Percentiles rank a stretch among this genome's conserved stretches.
These are phyloP conservation scores for Dittrichia graveolens DNA, from an alignment of 129 eudicot species.

Conservation along the genomic window DNA sequence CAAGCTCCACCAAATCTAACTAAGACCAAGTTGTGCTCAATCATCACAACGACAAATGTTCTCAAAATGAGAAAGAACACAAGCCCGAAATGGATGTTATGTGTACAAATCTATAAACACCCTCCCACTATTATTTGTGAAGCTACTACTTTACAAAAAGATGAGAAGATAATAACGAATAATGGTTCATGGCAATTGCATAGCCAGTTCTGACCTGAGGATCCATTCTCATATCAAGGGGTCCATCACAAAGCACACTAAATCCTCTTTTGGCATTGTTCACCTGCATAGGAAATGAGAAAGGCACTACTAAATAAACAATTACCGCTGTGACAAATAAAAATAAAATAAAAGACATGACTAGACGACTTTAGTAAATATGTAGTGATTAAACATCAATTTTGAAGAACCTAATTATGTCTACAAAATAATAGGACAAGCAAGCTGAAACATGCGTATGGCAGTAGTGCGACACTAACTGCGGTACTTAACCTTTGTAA, in stretches of 20 bases:
- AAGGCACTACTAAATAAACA: background rate
- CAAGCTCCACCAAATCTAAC: too few species aligned
- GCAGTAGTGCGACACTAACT: background rate
- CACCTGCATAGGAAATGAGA: constrained; percentile 50
- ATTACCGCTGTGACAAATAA: background rate
- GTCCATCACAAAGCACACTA: constrained; percentile 84
- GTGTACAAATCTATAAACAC: background rate
- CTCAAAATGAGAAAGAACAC: too few species aligned
- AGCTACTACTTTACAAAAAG: constrained; percentile 6
- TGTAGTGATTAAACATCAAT: constrained; percentile 1
- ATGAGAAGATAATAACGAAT: background rate
- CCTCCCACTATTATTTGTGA: background rate
- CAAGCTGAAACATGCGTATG: background rate
- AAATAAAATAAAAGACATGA: background rate
- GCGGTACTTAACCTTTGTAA: too few species aligned
- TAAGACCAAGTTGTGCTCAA: too few species aligned
- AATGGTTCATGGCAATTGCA: background rate
- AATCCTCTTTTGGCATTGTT: constrained; percentile 89
- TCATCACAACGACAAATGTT: too few species aligned
- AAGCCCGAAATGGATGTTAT: too few species aligned
- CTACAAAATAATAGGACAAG: background rate
- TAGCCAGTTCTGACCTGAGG: constrained; percentile 62
- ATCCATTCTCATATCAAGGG: constrained; percentile 98
- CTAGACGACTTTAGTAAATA: background rate
- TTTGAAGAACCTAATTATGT: background rate